These are phyloP conservation scores for Kurtzmaniella quercitrusa DNA, from an alignment of 1,139 yeast genomes.

Conservation along the genomic window DNA sequence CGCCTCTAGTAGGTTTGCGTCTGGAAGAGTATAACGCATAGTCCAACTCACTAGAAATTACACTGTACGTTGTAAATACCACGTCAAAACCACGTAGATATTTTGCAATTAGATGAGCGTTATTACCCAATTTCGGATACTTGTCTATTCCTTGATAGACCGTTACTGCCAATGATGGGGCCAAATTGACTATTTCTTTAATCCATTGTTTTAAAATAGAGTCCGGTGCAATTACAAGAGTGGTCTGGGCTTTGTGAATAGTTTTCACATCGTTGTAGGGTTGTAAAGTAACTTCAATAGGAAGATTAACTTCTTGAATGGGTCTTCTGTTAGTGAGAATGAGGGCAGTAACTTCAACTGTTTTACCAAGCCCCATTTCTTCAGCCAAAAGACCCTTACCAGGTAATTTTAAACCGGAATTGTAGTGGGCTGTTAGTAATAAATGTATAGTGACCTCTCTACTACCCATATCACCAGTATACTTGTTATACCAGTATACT, in stretches of 20 bases:
- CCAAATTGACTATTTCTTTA: constrained; percentile 60
- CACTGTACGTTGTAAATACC: constrained; percentile 75
- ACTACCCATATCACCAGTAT: constrained; percentile 44
- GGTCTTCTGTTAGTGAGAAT: constrained; percentile 56
- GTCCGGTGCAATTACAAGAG: constrained; percentile 80
- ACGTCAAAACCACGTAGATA: constrained; percentile 60
- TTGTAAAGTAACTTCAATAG: constrained; percentile 29
- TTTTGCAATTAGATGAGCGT: constrained; percentile 41
- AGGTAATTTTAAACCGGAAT: constrained; percentile 20
- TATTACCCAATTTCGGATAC: constrained; percentile 40
- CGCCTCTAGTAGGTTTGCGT: constrained; percentile 45
- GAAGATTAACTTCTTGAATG: constrained; percentile 37
- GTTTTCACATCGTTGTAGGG: constrained; percentile 34
- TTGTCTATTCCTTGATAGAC: constrained; percentile 60
- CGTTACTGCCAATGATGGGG: constrained; percentile 53
- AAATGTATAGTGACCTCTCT: constrained; percentile 24
- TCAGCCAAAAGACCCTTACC: constrained; percentile 78
- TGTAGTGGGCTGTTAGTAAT: constrained; percentile 17
- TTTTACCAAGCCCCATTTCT: constrained; percentile 97
- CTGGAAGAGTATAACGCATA: constrained; percentile 70
- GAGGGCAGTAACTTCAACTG: constrained; percentile 75
- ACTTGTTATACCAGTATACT: constrained; percentile 44
- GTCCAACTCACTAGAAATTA: constrained; percentile 72
- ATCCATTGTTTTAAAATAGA: constrained; percentile 83
- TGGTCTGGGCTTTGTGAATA: constrained; percentile 58